Percentiles rank a stretch among this genome's conserved stretches.
Evolutionary conservation across 2,329 filamentous ascomycete genomes (phyloP).

Genomic region (Sclerotinia trifoliorum): DNA sequence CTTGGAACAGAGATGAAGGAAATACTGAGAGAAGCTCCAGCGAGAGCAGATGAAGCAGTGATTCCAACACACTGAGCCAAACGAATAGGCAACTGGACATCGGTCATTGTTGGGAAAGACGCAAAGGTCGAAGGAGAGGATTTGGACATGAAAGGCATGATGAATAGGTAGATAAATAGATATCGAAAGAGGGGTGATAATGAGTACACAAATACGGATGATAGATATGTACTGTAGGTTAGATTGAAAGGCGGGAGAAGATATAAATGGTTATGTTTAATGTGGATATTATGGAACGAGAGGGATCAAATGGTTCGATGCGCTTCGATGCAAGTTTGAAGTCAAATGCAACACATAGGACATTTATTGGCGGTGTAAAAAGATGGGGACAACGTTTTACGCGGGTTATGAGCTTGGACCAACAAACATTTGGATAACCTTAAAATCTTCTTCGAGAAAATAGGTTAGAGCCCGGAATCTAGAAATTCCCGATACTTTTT

Average conservation of each 20-base stretch:
- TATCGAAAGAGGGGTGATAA: conserved; percentile 6
- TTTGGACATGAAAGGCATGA: conserved; percentile 20
- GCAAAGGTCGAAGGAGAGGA: conserved; percentile 15
- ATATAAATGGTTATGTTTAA: conserved; percentile 17
- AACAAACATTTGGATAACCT: no score
- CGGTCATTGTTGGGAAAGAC: conserved; percentile 1
- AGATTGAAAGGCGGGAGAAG: not conserved
- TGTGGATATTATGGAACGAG: not conserved
- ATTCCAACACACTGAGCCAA: conserved; percentile 52
- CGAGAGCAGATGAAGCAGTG: conserved; percentile 48
- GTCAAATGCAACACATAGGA: conserved; percentile 6
- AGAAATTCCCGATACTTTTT: no score
- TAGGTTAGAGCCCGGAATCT: no score
- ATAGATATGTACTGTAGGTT: conserved; percentile 9
- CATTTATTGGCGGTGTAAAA: not conserved
- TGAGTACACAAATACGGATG: not conserved
- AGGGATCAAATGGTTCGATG: conserved; percentile 7
- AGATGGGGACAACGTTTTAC: no score
- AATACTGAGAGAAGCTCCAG: conserved; percentile 43
- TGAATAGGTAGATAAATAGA: conserved; percentile 2
- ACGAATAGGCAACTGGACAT: conserved; percentile 41
- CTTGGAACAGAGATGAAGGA: conserved; percentile 51
- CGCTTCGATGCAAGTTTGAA: conserved; percentile 13
- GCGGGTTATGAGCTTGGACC: not conserved
- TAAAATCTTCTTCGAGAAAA: no score